A percentile compares a stretch with the other conserved stretches of the same genome.
phyloP scores from a whole-genome alignment of 768 basidiomycete genomes.

The Pulveroboletus sp. region DNA sequence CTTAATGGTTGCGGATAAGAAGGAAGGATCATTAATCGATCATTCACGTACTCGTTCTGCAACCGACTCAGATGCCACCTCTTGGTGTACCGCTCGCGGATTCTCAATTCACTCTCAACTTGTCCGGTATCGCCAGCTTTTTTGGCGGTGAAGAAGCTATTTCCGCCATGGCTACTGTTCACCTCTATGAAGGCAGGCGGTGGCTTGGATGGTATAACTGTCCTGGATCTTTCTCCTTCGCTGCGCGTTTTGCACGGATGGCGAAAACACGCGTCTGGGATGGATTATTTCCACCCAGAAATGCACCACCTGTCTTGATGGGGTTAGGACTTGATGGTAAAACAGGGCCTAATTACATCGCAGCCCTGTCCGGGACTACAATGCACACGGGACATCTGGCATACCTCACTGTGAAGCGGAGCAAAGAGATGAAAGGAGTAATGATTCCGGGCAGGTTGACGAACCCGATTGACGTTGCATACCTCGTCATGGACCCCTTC shows the following conservation, averaged over 20 bases:
- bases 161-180: constrained; percentile 34
- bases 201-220: constrained; percentile 39
- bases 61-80: constrained; percentile 23
- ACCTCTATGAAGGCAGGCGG: constrained; percentile 29
- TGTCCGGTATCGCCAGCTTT: constrained; percentile 33
- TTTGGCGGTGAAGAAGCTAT: constrained; percentile 36
- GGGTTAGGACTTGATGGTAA: constrained; percentile 31
- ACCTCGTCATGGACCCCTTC: constrained; percentile 11
- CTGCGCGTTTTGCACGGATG: constrained; percentile 30
- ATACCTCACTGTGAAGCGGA: constrained; percentile 17
- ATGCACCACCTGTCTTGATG: constrained; percentile 18
- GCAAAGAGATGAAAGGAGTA: constrained; percentile 6
- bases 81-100: constrained; percentile 9
- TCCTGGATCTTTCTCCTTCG: constrained; percentile 32
- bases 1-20: not conserved
- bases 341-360: constrained; percentile 26
- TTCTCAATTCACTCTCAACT: constrained; percentile 21
- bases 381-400: constrained; percentile 22
- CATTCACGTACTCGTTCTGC: not conserved
- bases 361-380: constrained; percentile 24
- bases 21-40: not conserved
- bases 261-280: constrained; percentile 25
- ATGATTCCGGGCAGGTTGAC: constrained; percentile 20
- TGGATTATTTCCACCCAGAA: constrained; percentile 19
- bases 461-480: constrained; percentile 15